phyloP scores from a whole-genome alignment of 306 rosid species.

The Trichosanthes truncata region DNA sequence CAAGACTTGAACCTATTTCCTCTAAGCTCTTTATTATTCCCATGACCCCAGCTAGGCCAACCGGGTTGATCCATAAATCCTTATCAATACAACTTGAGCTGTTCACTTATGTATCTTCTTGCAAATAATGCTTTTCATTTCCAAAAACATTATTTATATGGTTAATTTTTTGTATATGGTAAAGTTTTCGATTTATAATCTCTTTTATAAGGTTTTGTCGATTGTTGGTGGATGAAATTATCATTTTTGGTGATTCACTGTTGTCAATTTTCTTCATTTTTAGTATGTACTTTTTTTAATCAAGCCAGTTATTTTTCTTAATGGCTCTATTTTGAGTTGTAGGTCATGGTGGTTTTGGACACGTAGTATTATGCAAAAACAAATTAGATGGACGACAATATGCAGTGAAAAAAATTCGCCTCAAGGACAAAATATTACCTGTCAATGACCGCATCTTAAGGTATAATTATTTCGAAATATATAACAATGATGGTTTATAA shows the following conservation, averaged over 20 bases:
- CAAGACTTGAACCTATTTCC: too few relatives aligned
- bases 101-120: background rate
- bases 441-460: constrained; percentile 74
- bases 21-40: too few relatives aligned
- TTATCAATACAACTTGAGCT: background rate
- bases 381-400: constrained; percentile 92
- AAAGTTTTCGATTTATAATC: background rate
- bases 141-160: background rate
- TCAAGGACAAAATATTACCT: constrained; percentile 76
- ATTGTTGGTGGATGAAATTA: background rate
- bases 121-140: background rate
- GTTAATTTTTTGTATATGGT: background rate
- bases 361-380: constrained; percentile 87
- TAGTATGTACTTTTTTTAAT: background rate
- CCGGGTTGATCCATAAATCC: too few relatives aligned
- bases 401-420: constrained; percentile 91
- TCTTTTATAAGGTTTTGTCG: background rate
- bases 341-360: constrained; percentile 99
- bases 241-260: background rate
- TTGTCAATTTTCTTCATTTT: background rate
- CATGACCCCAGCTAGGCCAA: too few relatives aligned
- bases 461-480: constrained; percentile 25
- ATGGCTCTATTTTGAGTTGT: constrained; percentile 4
- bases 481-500: background rate
- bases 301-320: background rate